phyloP scores from a whole-genome alignment of 2,329 filamentous ascomycete genomes.

The Epichloe brachyelytri region DNA sequence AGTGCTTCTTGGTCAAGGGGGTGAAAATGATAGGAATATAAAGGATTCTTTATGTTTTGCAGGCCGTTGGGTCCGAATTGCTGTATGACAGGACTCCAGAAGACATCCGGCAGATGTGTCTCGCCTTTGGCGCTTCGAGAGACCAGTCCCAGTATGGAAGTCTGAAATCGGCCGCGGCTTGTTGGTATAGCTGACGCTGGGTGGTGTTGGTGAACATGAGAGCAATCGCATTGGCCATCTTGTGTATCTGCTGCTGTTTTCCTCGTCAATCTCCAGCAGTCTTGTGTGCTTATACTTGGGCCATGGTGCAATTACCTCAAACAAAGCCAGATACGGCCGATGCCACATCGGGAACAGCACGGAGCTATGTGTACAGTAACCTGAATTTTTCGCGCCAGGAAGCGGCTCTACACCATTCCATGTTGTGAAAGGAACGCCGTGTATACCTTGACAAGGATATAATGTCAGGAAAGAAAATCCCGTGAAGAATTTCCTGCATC shows the following conservation, averaged over 20 bases:
- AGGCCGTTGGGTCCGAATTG: conserved; percentile 43
- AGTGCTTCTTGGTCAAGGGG: conserved; percentile 47
- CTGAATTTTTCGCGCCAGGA: conserved; percentile 40
- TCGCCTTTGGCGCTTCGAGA: conserved; percentile 32
- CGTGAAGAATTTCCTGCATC: not conserved
- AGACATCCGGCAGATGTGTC: conserved; percentile 31
- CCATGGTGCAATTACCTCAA: conserved; percentile 30
- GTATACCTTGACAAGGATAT: conserved; percentile 51
- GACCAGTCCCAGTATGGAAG: conserved; percentile 51
- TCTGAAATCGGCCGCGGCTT: conserved; percentile 37
- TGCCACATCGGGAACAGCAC: conserved; percentile 75
- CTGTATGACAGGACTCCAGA: conserved; percentile 35
- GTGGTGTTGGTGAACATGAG: conserved; percentile 32
- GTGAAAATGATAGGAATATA: conserved; percentile 47
- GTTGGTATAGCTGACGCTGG: conserved; percentile 34
- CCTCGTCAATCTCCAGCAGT: conserved; percentile 7
- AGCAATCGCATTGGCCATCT: conserved; percentile 30
- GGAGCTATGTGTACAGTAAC: conserved; percentile 68
- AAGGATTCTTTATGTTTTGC: conserved; percentile 46
- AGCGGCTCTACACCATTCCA: conserved; percentile 40
- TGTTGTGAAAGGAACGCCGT: conserved; percentile 55
- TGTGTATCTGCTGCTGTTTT: conserved; percentile 23
- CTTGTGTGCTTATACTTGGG: not conserved
- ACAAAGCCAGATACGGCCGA: conserved; percentile 58
- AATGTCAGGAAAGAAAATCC: not conserved